Percentiles rank a stretch among this genome's conserved stretches.
Evolutionary conservation across 768 basidiomycete species (phyloP).

Genomic region (Amanita jacksonii): DNA sequence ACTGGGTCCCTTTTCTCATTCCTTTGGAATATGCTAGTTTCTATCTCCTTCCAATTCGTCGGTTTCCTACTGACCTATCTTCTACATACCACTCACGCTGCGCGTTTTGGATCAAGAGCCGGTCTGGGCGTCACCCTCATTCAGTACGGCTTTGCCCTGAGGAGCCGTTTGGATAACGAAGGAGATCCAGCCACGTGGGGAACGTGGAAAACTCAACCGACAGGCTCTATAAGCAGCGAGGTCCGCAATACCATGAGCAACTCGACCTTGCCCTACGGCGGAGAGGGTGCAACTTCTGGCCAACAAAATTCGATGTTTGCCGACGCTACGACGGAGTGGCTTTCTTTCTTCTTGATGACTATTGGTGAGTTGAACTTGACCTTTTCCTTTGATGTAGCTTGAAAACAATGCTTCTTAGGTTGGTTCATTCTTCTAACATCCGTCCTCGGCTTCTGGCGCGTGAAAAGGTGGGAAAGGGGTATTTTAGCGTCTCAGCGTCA

Average conservation of each 20-base stretch:
- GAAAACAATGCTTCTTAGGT: constrained; percentile 26
- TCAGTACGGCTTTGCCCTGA: constrained; percentile 84
- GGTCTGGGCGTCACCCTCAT: constrained; percentile 95
- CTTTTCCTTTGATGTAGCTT: not conserved
- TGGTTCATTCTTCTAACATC: constrained; percentile 89
- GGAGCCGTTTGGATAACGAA: constrained; percentile 39
- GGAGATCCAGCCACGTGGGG: constrained; percentile 23
- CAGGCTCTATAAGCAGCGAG: constrained; percentile 39
- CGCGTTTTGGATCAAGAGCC: constrained; percentile 85
- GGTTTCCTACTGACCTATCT: constrained; percentile 91
- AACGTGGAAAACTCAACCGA: constrained; percentile 14
- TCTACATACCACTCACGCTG: constrained; percentile 87
- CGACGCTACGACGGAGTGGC: constrained; percentile 85
- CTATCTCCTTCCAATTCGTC: constrained; percentile 95
- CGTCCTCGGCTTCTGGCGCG: constrained; percentile 83
- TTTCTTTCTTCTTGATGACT: constrained; percentile 93
- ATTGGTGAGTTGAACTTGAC: constrained; percentile 37
- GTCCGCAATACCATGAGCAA: constrained; percentile 27
- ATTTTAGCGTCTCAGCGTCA: constrained; percentile 49
- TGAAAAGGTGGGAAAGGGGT: constrained; percentile 81
- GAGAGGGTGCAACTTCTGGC: constrained; percentile 25
- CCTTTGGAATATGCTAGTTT: constrained; percentile 88
- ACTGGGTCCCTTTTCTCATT: constrained; percentile 79
- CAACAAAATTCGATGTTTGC: constrained; percentile 32
- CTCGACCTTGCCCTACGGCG: constrained; percentile 17